Base-by-base conservation (phyloP, 2,329 filamentous ascomycete genomes). In the Fusarium duplospermum region DNA sequence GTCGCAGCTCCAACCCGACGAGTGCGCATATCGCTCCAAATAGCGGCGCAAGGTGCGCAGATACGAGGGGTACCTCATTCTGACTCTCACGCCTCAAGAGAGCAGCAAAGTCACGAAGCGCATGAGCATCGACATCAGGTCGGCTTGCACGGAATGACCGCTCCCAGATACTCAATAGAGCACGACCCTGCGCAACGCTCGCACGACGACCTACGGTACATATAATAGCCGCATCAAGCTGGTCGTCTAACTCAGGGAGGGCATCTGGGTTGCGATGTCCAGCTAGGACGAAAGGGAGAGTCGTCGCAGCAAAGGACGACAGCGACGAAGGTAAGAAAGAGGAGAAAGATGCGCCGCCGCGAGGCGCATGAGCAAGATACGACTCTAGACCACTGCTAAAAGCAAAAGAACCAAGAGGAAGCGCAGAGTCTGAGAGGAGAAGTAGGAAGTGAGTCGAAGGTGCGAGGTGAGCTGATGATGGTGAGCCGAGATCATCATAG, bases 341-440 rank as follows among this genome's bases (percentile, higher is more conserved):
- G 50, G 89, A 80, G 82, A 94, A 93, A 24, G 84, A 81, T 22
- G 84, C 79, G 20, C 81, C 70, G 45, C 81, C 81, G 7, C 81
- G 81, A 3, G 73, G 64, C 75, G 86, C 86, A 84, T 96, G 94
- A 4, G 92, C 92, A 20, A 95, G 90, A 81, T 93, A 96, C 45
- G 93, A 96, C 84, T 96, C 94, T 18, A 96, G 88, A 4, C 93
- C 93, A 76, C 90, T 93, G 85, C 91, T 94, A 85, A 96, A 96
- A 78, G 94, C 94, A 83, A 96, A 96, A n/a, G 93, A 94, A 66
- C 94, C 94, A 0, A 96, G 87, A 1, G 94, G 94, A 3, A 96
- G 89, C 16, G 93, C 93, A 2, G 94, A 95, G 85, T 96, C 94
- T 57, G 94, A 90, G 58, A 96, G 90, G 4, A 96, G 87, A 35